phyloP scores from a whole-genome alignment of 2,329 filamentous ascomycete species.

The Aspergillus costaricaensis region DNA sequence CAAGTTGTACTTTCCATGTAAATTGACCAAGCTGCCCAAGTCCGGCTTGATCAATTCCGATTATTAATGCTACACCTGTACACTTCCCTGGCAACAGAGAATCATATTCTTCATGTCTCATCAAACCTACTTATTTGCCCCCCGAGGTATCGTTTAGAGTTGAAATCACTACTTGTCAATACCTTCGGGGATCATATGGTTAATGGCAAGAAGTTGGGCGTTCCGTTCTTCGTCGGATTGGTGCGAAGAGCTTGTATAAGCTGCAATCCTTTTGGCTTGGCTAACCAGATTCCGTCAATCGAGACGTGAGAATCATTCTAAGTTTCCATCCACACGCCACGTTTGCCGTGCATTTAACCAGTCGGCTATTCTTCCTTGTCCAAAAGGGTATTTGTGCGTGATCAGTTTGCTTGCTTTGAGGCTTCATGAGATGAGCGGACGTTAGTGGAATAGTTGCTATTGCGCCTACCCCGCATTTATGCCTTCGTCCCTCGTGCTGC shows the following conservation, averaged over 20 bases:
- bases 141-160: no score
- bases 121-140: no score
- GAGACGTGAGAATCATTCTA: background rate
- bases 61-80: no score
- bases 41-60: no score
- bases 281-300: constrained; percentile 2
- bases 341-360: background rate
- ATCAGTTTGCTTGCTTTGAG: background rate
- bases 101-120: no score
- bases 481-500: background rate
- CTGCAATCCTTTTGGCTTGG: constrained; percentile 2
- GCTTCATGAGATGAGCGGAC: background rate
- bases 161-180: background rate
- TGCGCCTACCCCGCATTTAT: background rate
- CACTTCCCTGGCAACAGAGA: no score
- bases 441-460: background rate
- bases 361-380: background rate
- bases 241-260: background rate
- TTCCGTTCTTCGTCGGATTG: background rate
- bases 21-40: no score
- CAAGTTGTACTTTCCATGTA: no score
- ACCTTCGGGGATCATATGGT: background rate
- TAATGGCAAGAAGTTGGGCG: background rate
- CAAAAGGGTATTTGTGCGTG: background rate
- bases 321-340: background rate